phyloP scores from a whole-genome alignment of 768 basidiomycete genomes.

The Suillus weaverae region DNA sequence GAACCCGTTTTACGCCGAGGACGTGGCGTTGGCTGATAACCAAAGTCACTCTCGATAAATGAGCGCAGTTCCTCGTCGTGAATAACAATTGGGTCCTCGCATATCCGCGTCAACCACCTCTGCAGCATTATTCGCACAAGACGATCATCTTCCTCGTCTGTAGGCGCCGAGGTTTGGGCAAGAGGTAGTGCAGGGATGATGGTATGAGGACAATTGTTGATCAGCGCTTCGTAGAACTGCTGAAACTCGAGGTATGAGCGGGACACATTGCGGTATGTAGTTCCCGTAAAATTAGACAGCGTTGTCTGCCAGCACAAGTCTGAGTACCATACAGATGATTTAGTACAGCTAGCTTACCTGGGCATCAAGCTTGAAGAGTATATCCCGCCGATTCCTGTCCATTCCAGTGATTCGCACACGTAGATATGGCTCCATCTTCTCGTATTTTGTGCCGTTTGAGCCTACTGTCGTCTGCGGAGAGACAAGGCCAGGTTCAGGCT shows the following conservation, averaged over 20 bases:
- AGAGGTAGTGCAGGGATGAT: conserved; percentile 95
- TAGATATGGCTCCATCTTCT: conserved; percentile 81
- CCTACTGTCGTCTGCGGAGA: conserved; percentile 67
- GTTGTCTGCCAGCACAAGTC: conserved; percentile 66
- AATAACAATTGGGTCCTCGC: conserved; percentile 86
- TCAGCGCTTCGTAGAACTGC: conserved; percentile 87
- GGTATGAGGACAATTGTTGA: conserved; percentile 91
- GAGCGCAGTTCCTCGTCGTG: conserved; percentile 91
- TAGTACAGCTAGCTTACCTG: conserved; percentile 56
- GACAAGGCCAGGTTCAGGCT: conserved; percentile 80
- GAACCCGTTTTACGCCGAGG: conserved; percentile 70
- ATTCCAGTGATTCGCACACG: conserved; percentile 86
- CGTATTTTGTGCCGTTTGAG: conserved; percentile 69
- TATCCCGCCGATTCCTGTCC: conserved; percentile 93
- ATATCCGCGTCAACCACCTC: conserved; percentile 90
- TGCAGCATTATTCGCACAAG: conserved; percentile 94
- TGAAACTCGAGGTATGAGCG: conserved; percentile 95
- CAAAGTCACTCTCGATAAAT: conserved; percentile 97
- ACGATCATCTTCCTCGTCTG: conserved; percentile 97
- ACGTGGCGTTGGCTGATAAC: conserved; percentile 83
- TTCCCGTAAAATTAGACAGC: conserved; percentile 85
- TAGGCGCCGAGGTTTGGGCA: conserved; percentile 94
- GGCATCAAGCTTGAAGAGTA: conserved; percentile 91
- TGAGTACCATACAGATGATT: conserved; percentile 6
- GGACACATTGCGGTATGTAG: conserved; percentile 90